A percentile compares a stretch with the other conserved stretches of the same genome.
Conservation (phyloP, 2,329 filamentous ascomycete genomes). For the Amauroascus verrucosus region DNA sequence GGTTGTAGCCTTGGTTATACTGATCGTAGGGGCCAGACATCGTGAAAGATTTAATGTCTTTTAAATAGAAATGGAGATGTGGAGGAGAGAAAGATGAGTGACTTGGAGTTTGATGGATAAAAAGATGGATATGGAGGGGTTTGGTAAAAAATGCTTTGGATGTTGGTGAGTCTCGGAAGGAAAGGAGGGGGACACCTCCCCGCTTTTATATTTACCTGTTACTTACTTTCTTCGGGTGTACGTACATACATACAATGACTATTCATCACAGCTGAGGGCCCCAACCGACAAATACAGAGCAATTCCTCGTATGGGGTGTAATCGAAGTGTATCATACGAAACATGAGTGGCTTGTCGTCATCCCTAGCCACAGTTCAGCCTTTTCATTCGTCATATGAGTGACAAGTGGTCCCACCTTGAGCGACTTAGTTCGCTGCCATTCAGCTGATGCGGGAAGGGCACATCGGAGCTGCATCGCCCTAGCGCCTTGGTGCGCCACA, state of each 20-base stretch:
- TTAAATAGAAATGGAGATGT: neutral
- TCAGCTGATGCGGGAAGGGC: neutral
- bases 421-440: neutral
- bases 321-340: slow-evolving; percentile 1
- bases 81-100: neutral
- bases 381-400: slow-evolving; percentile 8
- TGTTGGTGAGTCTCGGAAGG: slow-evolving; percentile 6
- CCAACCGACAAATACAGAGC: slow-evolving; percentile 1
- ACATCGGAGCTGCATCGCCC: neutral
- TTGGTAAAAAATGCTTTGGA: slow-evolving; percentile 1
- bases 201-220: slow-evolving; percentile 12
- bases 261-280: neutral
- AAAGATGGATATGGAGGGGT: neutral
- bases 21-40: slow-evolving; percentile 19
- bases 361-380: slow-evolving; percentile 6
- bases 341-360: neutral
- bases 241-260: no score
- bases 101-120: neutral
- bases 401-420: neutral
- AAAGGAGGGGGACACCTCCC: slow-evolving; percentile 7
- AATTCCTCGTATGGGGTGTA: neutral
- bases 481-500: neutral
- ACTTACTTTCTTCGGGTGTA: neutral
- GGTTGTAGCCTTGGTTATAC: slow-evolving; percentile 23
- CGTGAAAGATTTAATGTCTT: neutral